Conservation (phyloP, 2,329 filamentous ascomycete genomes). For the Diaporthe sp. region DNA sequence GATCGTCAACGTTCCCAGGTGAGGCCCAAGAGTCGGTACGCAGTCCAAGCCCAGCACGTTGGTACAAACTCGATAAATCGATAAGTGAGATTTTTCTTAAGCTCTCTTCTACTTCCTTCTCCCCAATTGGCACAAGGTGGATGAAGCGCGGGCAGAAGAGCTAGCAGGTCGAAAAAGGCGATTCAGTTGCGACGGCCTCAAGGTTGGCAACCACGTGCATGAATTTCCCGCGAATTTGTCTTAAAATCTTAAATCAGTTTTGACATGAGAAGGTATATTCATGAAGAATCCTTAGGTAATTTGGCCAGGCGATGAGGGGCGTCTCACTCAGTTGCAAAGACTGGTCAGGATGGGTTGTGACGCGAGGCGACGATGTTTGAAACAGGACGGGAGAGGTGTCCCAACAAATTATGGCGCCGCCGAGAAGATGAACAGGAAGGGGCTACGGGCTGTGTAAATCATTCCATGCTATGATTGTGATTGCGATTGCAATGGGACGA, state of each 20-base stretch:
- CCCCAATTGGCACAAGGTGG: neutral
- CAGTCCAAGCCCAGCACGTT: neutral
- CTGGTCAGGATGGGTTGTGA: neutral
- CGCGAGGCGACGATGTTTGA: constrained; percentile 20
- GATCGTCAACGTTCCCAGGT: constrained; percentile 5
- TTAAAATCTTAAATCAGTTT: neutral
- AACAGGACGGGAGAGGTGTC: constrained; percentile 18
- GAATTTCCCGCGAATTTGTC: neutral
- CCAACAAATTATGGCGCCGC: constrained; percentile 32
- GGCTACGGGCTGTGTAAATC: constrained; percentile 1
- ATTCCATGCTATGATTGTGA: neutral
- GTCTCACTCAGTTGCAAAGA: neutral
- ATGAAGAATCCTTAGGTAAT: neutral
- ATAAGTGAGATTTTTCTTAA: neutral
- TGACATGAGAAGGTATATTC: neutral
- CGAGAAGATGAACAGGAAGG: neutral
- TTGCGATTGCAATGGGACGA: constrained; percentile 16
- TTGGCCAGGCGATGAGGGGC: neutral
- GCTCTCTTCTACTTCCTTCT: neutral
- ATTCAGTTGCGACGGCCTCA: neutral
- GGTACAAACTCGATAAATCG: neutral
- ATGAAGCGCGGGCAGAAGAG: neutral
- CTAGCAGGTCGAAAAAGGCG: neutral
- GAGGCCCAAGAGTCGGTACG: neutral
- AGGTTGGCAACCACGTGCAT: neutral